A percentile compares a stretch with the other conserved stretches of the same genome.
These are phyloP conservation scores for Syzygium jambos DNA, from an alignment of 345 rosid genomes.

Conservation along the genomic window DNA sequence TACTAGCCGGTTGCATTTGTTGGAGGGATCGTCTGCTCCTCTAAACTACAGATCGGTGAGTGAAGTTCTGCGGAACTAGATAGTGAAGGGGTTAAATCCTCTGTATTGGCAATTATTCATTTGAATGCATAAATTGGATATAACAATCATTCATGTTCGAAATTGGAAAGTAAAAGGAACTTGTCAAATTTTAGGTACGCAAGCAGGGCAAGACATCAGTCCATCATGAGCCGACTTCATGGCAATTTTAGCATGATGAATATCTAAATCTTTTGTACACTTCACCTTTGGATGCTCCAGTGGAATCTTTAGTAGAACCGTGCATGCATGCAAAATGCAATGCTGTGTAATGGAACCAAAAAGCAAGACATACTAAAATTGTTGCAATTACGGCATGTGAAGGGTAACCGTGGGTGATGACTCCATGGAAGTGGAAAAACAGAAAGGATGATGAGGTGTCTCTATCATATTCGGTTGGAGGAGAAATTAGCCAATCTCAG, in stretches of 20 bases:
- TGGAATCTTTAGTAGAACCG: background rate
- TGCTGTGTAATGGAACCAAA: background rate
- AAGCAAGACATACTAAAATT: background rate
- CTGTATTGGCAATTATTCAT: no score
- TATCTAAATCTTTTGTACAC: background rate
- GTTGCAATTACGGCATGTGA: background rate
- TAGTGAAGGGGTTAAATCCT: background rate
- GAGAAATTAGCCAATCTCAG: background rate
- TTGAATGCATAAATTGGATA: background rate
- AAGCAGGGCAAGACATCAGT: background rate
- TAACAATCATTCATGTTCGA: background rate
- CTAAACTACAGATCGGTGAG: conserved; percentile 81
- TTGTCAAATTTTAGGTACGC: background rate
- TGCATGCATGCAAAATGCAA: background rate
- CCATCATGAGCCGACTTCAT: background rate
- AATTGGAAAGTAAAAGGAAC: background rate
- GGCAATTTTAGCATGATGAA: background rate
- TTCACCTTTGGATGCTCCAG: background rate
- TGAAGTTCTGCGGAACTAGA: background rate
- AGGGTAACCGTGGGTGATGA: background rate
- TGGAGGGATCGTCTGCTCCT: conserved; percentile 70
- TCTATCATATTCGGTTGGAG: background rate
- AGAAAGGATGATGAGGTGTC: background rate
- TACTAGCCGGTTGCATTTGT: conserved; percentile 57
- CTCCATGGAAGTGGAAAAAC: background rate